These are phyloP conservation scores for Myochromella boudieri DNA, from an alignment of 768 basidiomycete genomes.

Conservation along the genomic window DNA sequence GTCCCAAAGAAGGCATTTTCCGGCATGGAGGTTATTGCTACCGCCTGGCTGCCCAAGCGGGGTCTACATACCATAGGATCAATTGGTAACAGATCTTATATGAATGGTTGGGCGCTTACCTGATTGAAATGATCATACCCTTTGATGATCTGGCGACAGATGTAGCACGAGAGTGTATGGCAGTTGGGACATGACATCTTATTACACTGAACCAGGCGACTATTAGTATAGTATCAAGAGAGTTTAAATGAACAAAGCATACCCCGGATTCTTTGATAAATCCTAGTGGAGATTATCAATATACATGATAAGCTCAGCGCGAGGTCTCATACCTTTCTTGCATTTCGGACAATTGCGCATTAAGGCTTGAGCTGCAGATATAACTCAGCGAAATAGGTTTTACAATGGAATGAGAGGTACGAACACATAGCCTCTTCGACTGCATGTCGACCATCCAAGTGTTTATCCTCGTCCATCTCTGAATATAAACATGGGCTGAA, in stretches of 20 bases:
- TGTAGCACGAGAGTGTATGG: slow-evolving; percentile 74
- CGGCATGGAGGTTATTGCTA: slow-evolving; percentile 23
- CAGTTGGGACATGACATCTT: slow-evolving; percentile 87
- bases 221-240: background rate
- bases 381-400: slow-evolving; percentile 9
- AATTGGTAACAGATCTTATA: slow-evolving; percentile 8
- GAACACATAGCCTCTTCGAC: slow-evolving; percentile 94
- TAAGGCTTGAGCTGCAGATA: slow-evolving; percentile 62
- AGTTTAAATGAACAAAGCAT: slow-evolving; percentile 23
- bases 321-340: slow-evolving; percentile 56
- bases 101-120: slow-evolving; percentile 28
- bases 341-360: slow-evolving; percentile 91
- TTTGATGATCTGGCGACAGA: slow-evolving; percentile 70
- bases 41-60: slow-evolving; percentile 14
- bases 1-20: slow-evolving; percentile 72
- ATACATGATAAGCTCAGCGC: background rate
- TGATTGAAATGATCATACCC: slow-evolving; percentile 80
- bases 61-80: slow-evolving; percentile 11
- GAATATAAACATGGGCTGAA: slow-evolving; percentile 1
- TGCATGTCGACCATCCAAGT: slow-evolving; percentile 70
- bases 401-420: slow-evolving; percentile 16
- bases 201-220: slow-evolving; percentile 63
- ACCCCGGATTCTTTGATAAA: slow-evolving; percentile 83
- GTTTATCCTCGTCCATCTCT: slow-evolving; percentile 78
- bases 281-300: slow-evolving; percentile 36